Base-by-base conservation (phyloP, 192 early-diverging fungal species). In the Podila verticillata region DNA sequence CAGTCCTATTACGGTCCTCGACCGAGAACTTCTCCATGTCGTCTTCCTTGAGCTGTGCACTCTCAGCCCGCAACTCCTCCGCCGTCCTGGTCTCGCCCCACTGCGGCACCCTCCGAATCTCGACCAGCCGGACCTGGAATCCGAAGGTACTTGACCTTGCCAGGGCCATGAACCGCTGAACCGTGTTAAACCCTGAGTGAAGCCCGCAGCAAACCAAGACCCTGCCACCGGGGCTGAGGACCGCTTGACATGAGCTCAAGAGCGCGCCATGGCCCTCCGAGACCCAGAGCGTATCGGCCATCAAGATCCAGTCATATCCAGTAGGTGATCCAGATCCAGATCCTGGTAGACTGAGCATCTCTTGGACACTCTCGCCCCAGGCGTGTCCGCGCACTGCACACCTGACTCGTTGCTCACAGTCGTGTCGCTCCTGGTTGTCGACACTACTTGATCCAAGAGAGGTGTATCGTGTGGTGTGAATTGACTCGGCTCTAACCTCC, bases 341-440 rank as follows among this genome's bases (percentile, higher is more conserved):
- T 17, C n/a, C 12, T 9, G 63, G 64, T 13, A 78, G 31, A 28
- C 74, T 69, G 58, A 79, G 9, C 49, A 79, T 44, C 22, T 79
- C 69, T 17, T 72, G 49, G 9, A 79, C 75, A 19, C 65, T 63
- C n/a, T 66, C 51, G 17, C 77, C 70, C 77, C 77, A 80, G 5
- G 69, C 70, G 44, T 80, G 77, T 15, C 70, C 77, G 8, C 77
- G 77, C 10, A 80, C 77, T 20, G 77, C 77, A 72, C 70, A 72
- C 24, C 35, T 67, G 19, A 72, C 77, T 4, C 20, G 30, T 31
- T 80, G 77, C 7, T 80, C 77, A 10, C 63, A 39, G 0, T 3
- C 51, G 8, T 31, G 62, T 28, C 66, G 61, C 30, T 48, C 35
- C 36, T 10, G 48, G n/a, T 35, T 35, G 32, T 58, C 20, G 26